Evolutionary conservation across 495 filamentous ascomycete species (phyloP).

Genomic region (Hypoxylon lenormandii): DNA sequence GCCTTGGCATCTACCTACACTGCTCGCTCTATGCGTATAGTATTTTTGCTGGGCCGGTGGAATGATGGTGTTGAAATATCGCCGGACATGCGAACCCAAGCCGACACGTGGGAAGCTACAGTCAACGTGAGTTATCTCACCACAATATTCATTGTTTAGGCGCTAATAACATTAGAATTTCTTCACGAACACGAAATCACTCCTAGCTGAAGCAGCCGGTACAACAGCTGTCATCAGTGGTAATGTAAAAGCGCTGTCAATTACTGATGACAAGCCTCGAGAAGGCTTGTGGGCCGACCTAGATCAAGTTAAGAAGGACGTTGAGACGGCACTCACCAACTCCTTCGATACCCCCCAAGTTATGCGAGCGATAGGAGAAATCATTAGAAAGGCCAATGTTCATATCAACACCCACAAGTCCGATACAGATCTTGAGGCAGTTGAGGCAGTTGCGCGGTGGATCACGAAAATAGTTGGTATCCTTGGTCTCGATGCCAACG

Average conservation of each 20-base stretch:
- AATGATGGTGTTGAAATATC: constrained; percentile 92
- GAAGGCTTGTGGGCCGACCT: constrained; percentile 60
- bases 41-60: constrained; percentile 90
- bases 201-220: constrained; percentile 60
- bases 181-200: constrained; percentile 81
- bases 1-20: constrained; percentile 82
- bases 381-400: constrained; percentile 80
- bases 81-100: constrained; percentile 77
- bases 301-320: constrained; percentile 71
- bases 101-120: constrained; percentile 81
- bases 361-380: constrained; percentile 77
- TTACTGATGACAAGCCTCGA: constrained; percentile 48
- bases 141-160: not conserved
- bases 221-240: constrained; percentile 41
- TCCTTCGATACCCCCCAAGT: constrained; percentile 87
- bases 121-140: constrained; percentile 66
- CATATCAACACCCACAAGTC: constrained; percentile 69
- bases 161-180: constrained; percentile 72
- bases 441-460: constrained; percentile 77
- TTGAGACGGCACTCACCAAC: constrained; percentile 78
- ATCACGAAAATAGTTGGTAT: constrained; percentile 84
- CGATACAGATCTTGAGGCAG: constrained; percentile 63
- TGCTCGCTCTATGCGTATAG: constrained; percentile 80
- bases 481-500: constrained; percentile 83
- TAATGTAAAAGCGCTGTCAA: constrained; percentile 60